Evolutionary conservation across 2,329 filamentous ascomycete species (phyloP), one percentile per base, ranked within the genome.

Genomic region (Stenocarpella maydis): DNA sequence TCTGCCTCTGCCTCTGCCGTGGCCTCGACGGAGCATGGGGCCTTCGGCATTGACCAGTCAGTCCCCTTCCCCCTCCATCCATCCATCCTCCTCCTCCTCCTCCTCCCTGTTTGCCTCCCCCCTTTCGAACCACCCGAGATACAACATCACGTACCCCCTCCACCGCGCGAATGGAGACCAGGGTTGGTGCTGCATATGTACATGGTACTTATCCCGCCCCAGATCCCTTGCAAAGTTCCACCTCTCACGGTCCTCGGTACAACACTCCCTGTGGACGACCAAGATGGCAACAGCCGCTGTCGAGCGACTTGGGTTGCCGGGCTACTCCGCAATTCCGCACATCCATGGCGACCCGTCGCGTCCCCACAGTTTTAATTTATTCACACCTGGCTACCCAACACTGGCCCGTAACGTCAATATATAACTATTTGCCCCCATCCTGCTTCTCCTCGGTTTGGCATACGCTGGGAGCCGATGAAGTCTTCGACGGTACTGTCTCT

Each of bases 371-470:
- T n/a, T 54, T 61, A 31, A 53, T 64, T 45, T 49, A 55, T 69
- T 58, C 43, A 41, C 47, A 37, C 21, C 34, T 41, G 37, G 37
- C 71, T 75, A 77, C 2, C 75, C 75, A 74, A 77, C 77, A 79
- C 74, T 75, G 78, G 75, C 75, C 78, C 74, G 72, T 72, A 72
- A 75, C 78, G 77, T 78, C 78, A 73, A 73, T 79, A 81, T 81
- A 81, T 82, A 82, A 80, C 75, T 76, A 74, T 77, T 77, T 77
- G 75, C 76, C 74, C 71, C 75, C 76, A 76, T 77, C 79, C 77
- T 72, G 76, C 72, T 73, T 72, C 68, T 45, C 76, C 76, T 75
- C 77, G 74, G 69, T 67, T 69, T 73, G 75, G 74, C 73, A 71
- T 34, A n/a, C 7, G n/a, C 28, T 17, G 58, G 4, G n/a, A 37